Evolutionary conservation across 1,139 yeast genomes (phyloP), one percentile per base, ranked within the genome.

Genomic region (Hansenula sp.): DNA sequence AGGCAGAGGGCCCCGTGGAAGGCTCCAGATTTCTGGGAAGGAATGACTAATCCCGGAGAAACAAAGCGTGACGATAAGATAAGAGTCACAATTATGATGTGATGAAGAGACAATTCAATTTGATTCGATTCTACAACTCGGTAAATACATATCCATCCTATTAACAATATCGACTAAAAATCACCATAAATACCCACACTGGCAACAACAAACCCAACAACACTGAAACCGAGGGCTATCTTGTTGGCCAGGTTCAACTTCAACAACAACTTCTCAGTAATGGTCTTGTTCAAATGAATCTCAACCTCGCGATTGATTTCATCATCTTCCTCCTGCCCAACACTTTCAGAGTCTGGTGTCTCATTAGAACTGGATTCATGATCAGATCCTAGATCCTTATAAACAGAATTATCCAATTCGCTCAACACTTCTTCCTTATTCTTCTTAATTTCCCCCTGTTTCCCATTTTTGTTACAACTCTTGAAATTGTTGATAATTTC

Each of bases 161-260:
- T 6, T 21, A 21, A 21, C 25, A 21, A 21, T 21, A 21, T 9
- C 9, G 18, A 5, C 19, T 28, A 36, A 31, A 25, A 40, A 33
- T 57, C 60, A 5, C 60, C 60, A 40, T 55, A 52, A 24, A 57
- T 47, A 16, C 60, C 60, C 33, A 54, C 43, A 29, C 55, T 53
- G n/a, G 60, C 52, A 21, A 57, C 39, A 15, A 54, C 41, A 32
- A 57, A 50, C 1, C 60, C 60, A 12, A 39, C 19, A 6, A 47
- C 12, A 43, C 55, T 47, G 10, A 57, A 5, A n/a, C 39, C 51
- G 16, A 48, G 40, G 10, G 45, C 48, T 17, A 57, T 36, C 41
- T 45, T 44, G 34, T 52, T 50, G 13, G 49, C 47, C 4, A 53
- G 17, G 10, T 47, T 44, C 3, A 50, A 15, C 11, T 40, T 46